Conservation (phyloP, 225 moss, liverwort and hornwort species). For the Marchantia paleacea region DNA sequence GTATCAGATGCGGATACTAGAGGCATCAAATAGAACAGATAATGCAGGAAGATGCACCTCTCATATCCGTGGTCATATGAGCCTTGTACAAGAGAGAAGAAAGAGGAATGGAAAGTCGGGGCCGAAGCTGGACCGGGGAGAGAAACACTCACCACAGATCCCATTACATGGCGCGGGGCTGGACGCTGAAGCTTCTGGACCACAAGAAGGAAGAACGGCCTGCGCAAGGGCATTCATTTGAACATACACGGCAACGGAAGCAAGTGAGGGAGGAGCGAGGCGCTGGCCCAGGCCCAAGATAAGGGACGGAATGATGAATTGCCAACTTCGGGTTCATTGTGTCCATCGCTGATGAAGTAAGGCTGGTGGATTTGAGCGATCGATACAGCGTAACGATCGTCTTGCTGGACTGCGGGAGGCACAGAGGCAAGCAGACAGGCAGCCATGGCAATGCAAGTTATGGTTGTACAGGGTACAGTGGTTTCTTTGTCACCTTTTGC, state of each 20-base stretch:
- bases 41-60: constrained; percentile 1
- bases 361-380: too few species aligned
- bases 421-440: not conserved
- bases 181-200: not conserved
- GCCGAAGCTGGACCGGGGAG: not conserved
- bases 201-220: too few species aligned
- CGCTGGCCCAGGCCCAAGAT: too few species aligned
- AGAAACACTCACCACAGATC: not conserved
- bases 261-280: too few species aligned
- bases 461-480: not conserved
- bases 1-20: not conserved
- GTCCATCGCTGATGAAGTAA: too few species aligned
- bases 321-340: too few species aligned
- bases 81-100: not conserved
- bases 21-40: not conserved
- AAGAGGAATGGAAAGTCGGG: not conserved
- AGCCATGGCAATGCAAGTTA: not conserved
- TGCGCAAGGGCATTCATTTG: too few species aligned
- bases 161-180: not conserved
- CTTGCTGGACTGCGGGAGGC: too few species aligned
- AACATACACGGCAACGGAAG: too few species aligned
- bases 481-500: not conserved
- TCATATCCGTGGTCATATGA: not conserved
- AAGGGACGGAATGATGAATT: too few species aligned
- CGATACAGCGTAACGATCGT: too few species aligned